Conservation (phyloP, 1,139 yeast species). For the Pneumocystis canis region DNA sequence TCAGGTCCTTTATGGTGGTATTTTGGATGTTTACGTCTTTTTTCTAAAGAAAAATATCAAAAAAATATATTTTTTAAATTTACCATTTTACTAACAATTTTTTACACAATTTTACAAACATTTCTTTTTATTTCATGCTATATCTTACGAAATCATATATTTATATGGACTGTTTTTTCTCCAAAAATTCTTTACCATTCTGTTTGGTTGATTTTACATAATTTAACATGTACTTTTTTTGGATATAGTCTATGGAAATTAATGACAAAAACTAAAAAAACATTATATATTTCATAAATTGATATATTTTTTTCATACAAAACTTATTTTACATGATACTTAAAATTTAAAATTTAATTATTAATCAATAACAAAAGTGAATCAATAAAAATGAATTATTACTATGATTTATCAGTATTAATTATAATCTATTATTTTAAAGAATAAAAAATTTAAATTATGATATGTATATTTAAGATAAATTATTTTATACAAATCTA, state of each 20-base stretch:
- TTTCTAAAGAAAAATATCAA: slow-evolving; percentile 23
- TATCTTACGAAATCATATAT: slow-evolving; percentile 64
- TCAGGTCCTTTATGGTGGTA: slow-evolving; percentile 64
- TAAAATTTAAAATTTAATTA: neutral
- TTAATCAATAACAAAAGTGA: neutral
- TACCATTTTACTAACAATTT: slow-evolving; percentile 29
- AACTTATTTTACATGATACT: neutral
- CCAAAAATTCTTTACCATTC: slow-evolving; percentile 75
- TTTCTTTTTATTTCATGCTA: slow-evolving; percentile 55
- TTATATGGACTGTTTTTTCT: slow-evolving; percentile 94
- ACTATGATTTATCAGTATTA: neutral
- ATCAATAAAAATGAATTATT: neutral
- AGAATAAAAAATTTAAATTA: neutral
- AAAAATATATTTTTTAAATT: slow-evolving; percentile 16
- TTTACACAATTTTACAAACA: slow-evolving; percentile 40
- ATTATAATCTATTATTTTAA: neutral
- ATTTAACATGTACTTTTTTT: neutral
- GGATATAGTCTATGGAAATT: neutral
- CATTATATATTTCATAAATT: neutral
- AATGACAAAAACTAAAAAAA: neutral
- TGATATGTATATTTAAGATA: neutral
- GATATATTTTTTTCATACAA: neutral
- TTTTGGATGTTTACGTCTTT: slow-evolving; percentile 25
- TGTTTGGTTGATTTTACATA: slow-evolving; percentile 41
- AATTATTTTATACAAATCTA: neutral